Conservation (phyloP, 805 yeast genomes). For the Pichia exigua region DNA sequence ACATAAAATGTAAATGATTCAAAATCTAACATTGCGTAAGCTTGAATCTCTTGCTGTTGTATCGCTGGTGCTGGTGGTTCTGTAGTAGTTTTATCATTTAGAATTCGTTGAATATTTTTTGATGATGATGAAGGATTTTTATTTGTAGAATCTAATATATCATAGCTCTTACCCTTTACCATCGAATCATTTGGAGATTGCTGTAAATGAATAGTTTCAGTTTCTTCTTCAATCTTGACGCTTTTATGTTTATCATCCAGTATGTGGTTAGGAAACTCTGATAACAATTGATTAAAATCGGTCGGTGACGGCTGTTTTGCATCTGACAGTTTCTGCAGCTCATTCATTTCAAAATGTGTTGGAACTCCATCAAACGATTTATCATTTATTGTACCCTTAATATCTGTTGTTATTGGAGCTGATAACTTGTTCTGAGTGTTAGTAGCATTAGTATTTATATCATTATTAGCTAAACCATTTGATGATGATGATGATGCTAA, state of each 20-base stretch:
- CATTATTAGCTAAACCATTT: neutral
- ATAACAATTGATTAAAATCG: neutral
- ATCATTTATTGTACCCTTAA: neutral
- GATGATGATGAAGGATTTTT: neutral
- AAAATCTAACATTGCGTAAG: slow-evolving; percentile 77
- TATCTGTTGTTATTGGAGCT: neutral
- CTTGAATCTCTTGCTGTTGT: slow-evolving; percentile 35
- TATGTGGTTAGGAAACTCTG: neutral
- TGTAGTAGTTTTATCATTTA: neutral
- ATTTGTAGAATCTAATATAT: neutral
- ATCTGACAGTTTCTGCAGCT: neutral
- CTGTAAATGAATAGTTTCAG: slow-evolving; percentile 8
- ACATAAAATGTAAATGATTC: slow-evolving; percentile 91
- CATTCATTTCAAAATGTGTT: neutral
- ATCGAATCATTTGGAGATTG: neutral
- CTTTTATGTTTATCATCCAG: neutral
- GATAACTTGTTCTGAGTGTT: neutral
- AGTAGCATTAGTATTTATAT: neutral
- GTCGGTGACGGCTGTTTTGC: neutral
- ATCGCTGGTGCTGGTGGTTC: neutral
- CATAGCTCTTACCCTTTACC: neutral
- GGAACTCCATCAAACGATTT: neutral
- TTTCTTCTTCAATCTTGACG: slow-evolving; percentile 5
- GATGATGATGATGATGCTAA: neutral
- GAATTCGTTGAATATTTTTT: neutral